These are phyloP conservation scores for Lentinula boryana DNA, from an alignment of 768 basidiomycete species.

Conservation along the genomic window DNA sequence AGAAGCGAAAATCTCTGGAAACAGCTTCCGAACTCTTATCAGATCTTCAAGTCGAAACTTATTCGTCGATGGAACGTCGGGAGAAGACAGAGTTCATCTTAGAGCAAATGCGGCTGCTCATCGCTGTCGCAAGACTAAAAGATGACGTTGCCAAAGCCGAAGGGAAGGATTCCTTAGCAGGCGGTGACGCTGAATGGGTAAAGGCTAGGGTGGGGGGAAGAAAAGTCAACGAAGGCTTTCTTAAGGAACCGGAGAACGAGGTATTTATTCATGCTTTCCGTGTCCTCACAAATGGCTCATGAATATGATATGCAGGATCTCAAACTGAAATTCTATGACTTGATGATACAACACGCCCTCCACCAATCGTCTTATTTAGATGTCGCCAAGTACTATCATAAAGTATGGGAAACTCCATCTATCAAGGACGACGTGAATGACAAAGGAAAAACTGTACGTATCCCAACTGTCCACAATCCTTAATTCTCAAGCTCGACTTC, in stretches of 20 bases:
- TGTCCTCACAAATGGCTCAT: not conserved
- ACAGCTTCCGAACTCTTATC: constrained; percentile 88
- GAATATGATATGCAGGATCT: constrained; percentile 55
- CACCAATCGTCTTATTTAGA: constrained; percentile 84
- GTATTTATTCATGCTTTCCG: constrained; percentile 30
- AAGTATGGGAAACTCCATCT: constrained; percentile 95
- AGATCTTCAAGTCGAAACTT: constrained; percentile 97
- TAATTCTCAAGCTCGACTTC: constrained; percentile 1
- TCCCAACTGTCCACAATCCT: constrained; percentile 1
- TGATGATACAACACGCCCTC: constrained; percentile 94
- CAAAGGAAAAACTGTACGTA: constrained; percentile 62
- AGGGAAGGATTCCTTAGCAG: constrained; percentile 53
- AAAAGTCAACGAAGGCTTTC: constrained; percentile 90
- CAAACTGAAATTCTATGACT: constrained; percentile 92
- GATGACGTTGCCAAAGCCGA: constrained; percentile 49
- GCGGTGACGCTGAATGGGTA: constrained; percentile 88
- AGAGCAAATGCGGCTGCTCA: constrained; percentile 93
- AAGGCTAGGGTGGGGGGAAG: constrained; percentile 88
- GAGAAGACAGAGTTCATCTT: constrained; percentile 99
- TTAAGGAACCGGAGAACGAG: constrained; percentile 86
- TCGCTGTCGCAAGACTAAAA: constrained; percentile 70
- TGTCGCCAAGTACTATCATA: constrained; percentile 91
- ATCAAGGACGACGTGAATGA: constrained; percentile 77
- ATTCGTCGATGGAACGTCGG: constrained; percentile 95
- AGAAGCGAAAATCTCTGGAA: constrained; percentile 57